phyloP scores from a whole-genome alignment of 176 grass and related monocot species.

The Rhynchospora tenuis region DNA sequence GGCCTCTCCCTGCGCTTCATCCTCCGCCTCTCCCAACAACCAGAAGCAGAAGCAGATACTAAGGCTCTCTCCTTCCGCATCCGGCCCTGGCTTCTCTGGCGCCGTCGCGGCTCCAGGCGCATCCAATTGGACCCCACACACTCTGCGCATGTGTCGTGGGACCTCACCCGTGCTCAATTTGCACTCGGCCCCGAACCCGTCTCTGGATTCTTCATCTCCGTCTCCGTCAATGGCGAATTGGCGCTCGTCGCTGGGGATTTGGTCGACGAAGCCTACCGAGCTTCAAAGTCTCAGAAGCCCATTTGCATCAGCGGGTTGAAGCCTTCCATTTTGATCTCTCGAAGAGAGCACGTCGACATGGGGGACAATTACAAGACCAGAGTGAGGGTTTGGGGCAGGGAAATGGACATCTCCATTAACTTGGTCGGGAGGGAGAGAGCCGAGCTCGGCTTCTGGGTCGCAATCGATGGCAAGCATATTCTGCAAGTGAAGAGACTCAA shows the following conservation, averaged over 20 bases:
- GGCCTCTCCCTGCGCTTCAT: constrained; percentile 63
- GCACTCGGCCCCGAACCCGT: constrained; percentile 43
- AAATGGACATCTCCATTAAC: constrained; percentile 72
- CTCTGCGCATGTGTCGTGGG: constrained; percentile 48
- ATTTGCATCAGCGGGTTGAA: background rate
- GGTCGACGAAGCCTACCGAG: constrained; percentile 41
- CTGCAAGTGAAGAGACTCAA: constrained; percentile 62
- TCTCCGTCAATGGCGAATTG: constrained; percentile 63
- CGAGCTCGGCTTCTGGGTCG: constrained; percentile 52
- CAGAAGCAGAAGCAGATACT: background rate
- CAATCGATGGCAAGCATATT: constrained; percentile 50
- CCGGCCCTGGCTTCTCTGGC: constrained; percentile 64
- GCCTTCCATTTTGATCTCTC: constrained; percentile 30
- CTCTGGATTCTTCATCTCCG: constrained; percentile 55
- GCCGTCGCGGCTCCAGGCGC: constrained; percentile 36
- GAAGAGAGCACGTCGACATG: constrained; percentile 57
- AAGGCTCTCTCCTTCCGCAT: constrained; percentile 44
- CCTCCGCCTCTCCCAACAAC: constrained; percentile 41
- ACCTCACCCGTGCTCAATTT: constrained; percentile 55
- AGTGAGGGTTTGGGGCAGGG: constrained; percentile 47
- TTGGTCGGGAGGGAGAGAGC: constrained; percentile 40
- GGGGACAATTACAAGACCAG: constrained; percentile 38
- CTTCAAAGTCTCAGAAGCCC: constrained; percentile 25
- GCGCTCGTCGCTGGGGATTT: constrained; percentile 64
- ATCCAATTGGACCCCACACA: constrained; percentile 36